Evolutionary conservation across 2,329 filamentous ascomycete genomes (phyloP), one percentile per base, ranked within the genome.

Genomic region (Furcasterigmium furcatum): DNA sequence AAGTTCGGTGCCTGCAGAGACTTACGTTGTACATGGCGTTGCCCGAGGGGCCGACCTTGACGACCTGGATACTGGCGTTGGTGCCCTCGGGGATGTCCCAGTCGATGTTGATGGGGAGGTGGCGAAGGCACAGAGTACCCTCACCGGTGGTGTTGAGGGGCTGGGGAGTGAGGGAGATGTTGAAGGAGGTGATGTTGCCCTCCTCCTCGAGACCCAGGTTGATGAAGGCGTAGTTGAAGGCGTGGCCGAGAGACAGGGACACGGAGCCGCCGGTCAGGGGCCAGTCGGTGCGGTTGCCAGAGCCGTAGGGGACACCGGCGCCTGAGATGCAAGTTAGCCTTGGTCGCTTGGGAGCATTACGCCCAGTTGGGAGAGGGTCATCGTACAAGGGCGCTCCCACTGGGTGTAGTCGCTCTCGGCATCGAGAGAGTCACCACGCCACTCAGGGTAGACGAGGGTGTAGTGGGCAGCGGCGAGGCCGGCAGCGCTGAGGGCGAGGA

Each of bases 51-150:
- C 80, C 82, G 39, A 81, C 71, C 4, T 81, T 84, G 29, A 89
- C 75, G 43, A 91, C 80, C 67, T 90, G 87, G 45, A 91, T 68
- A 25, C 80, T 85, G 13, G 77, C 86, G 40, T 78, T 72, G 52
- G 77, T 74, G 35, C 86, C 87, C 30, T 87, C 80, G 20, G 60
- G 61, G 30, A 84, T 64, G 41, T 71, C 71, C 20, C 80, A 52
- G 6, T 67, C 68, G 16, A 59, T 55, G 6, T 82, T 81, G 4
- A 86, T 63, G 24, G 65, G 60, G 13, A 91, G 66, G 50, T 73
- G 64, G 9, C 81, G 77, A 12, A 90, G 56, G 65, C 87, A 91
- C 57, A 90, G 82, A 39, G 75, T 72, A 39, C 86, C 84, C 16
- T 77, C 67, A 64, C 58, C 86, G 63, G 67, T 82, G 58, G 63